Evolutionary conservation across 1,139 yeast genomes (phyloP), one percentile per base, ranked within the genome.

Genomic region (Diutina sp.): DNA sequence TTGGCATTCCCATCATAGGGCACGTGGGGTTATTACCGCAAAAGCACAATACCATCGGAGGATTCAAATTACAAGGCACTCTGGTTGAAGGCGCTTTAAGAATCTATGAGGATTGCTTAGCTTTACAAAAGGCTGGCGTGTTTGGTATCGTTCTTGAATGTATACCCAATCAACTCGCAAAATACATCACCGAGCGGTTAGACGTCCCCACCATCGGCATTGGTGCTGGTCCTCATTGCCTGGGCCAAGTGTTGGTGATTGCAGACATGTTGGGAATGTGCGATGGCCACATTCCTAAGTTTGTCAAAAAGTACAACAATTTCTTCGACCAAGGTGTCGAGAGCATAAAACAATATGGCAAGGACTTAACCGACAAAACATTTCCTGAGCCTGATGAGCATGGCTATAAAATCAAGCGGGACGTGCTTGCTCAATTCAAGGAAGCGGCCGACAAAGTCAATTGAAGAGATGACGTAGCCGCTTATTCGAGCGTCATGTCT

Each of bases 1-100:
- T 85, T 46, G 98, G 98, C 0, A 85, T 93, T 25, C 96, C 97
- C 0, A 91, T 91, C 1, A 79, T 90, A 74, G 98, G 95, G 2
- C 99, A 93, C 68, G 82, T 89, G 44, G 99, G 99, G 0, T 74
- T 93, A 50, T 89, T 96, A 7, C 99, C 99, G 1, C 99, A 93
- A 67, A 78, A 89, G 55, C 85, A 84, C 61, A 83, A 89, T 61
- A 68, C 89, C 0, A 66, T 87, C 25, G 95, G 97, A 18, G 99
- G 99, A 0, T 93, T 86, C 70, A 86, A 82, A 67, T 84, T 89
- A 2, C 99, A 93, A 68, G 98, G 96, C 0, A 79, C 77, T 72
- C 67, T 74, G 0, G 76, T 78, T 0, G 69, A 69, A 1, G 74
- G 78, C 47, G 95, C 96, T 0, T 58, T 76, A 14, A 71, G 77